Evolutionary conservation across 352 stramenopile species (phyloP), one percentile per base, ranked within the genome.

Genomic region (Phytopythium delawarense): DNA sequence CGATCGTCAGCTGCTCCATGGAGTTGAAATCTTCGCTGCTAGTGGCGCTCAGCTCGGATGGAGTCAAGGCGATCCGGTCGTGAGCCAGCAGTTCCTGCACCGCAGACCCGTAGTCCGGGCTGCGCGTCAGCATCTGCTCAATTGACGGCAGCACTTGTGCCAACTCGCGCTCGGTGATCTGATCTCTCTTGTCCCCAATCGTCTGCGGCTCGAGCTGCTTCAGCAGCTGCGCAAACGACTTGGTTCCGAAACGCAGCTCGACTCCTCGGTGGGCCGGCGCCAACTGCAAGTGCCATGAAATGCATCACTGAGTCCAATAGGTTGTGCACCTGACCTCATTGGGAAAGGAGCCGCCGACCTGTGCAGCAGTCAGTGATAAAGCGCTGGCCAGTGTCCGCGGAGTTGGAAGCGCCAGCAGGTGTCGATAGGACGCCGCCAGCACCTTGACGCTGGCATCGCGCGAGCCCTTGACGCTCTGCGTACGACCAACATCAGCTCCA

Each of bases 191-290:
- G 34, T 57, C 45, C 28, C 20, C 13, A 28, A 61, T 42, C n/a
- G 58, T 30, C 30, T 65, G 30, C 42, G 32, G 44, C 12, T 77
- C 57, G 9, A 89, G 61, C 50, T 81, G 73, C 20, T 76, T 64
- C 11, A 94, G 54, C 44, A 93, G 70, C 3, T 78, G 65, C 8
- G 74, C 74, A 53, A 93, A 92, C 56, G 63, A 79, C 50, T 88
- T 88, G 59, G 74, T 62, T 15, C 75, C 77, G 46, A 94, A 91
- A 11, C 80, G 84, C 18, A 94, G 69, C 67, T 94, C 84, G 20
- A 92, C 70, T 20, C 86, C 84, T 53, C 88, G 71, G 51, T 93
- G 77, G 0, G 84, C 66, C 16, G 86, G 82, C 7, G 86, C 86
- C 42, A 94, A 54, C 69, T 94, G 59, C 46, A 56, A 9, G n/a